Conservation (phyloP, 2,329 filamentous ascomycete species). For the Cercospora canescens region DNA sequence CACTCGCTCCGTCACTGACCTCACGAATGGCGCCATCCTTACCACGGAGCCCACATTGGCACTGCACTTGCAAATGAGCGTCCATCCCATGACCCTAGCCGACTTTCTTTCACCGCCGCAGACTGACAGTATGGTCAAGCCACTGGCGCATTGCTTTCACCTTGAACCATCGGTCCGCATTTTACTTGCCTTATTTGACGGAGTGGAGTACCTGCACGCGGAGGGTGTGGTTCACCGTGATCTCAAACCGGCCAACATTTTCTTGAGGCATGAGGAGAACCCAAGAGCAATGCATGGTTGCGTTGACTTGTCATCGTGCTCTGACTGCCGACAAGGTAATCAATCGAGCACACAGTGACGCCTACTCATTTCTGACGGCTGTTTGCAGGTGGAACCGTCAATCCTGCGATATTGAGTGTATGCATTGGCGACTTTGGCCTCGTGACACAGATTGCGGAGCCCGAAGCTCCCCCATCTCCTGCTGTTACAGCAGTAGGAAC, state of each 20-base stretch:
- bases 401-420: slow-evolving; percentile 39
- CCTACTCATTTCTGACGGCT: not conserved
- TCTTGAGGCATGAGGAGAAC: slow-evolving; percentile 53
- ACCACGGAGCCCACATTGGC: slow-evolving; percentile 41
- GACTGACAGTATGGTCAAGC: slow-evolving; percentile 14
- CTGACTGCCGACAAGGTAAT: slow-evolving; percentile 42
- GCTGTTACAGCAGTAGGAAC: slow-evolving; percentile 54
- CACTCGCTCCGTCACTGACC: slow-evolving; percentile 8
- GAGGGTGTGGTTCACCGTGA: slow-evolving; percentile 65
- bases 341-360: no score
- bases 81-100: slow-evolving; percentile 63
- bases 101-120: slow-evolving; percentile 54
- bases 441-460: slow-evolving; percentile 55
- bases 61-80: slow-evolving; percentile 68
- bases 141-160: slow-evolving; percentile 62
- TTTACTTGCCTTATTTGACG: slow-evolving; percentile 60
- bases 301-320: slow-evolving; percentile 50
- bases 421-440: slow-evolving; percentile 70
- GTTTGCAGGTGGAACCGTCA: slow-evolving; percentile 9
- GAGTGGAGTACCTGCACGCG: slow-evolving; percentile 64
- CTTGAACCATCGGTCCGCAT: slow-evolving; percentile 57
- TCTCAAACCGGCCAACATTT: slow-evolving; percentile 68
- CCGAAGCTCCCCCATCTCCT: slow-evolving; percentile 11
- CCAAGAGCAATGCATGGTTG: slow-evolving; percentile 37
- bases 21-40: slow-evolving; percentile 9